Percentiles rank a stretch among this genome's conserved stretches.
Conservation (phyloP, 2,329 filamentous ascomycete species). For the Ophiostoma triangulosporum region DNA sequence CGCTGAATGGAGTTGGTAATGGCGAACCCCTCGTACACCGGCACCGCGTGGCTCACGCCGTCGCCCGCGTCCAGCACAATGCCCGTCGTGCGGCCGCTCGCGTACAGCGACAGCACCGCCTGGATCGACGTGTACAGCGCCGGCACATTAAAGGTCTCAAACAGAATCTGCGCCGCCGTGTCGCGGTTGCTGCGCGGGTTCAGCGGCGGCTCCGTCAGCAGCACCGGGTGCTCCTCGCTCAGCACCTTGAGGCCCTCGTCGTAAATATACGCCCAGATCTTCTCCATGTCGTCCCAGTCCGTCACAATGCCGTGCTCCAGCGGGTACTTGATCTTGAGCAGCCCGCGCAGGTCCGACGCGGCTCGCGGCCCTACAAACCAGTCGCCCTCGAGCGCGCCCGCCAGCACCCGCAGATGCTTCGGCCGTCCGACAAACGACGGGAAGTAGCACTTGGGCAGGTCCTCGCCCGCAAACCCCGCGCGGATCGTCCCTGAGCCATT, state of each 20-base stretch:
- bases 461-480: slow-evolving; percentile 91
- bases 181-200: slow-evolving; percentile 95
- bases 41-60: slow-evolving; percentile 91
- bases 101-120: slow-evolving; percentile 89
- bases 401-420: slow-evolving; percentile 87
- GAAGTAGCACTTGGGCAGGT: slow-evolving; percentile 92
- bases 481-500: slow-evolving; percentile 97
- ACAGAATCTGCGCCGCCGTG: slow-evolving; percentile 90
- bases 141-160: slow-evolving; percentile 97
- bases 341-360: slow-evolving; percentile 76
- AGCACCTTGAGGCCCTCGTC: slow-evolving; percentile 90
- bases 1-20: slow-evolving; percentile 90
- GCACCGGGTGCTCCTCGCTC: slow-evolving; percentile 96
- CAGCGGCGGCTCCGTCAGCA: slow-evolving; percentile 88
- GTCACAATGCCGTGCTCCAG: slow-evolving; percentile 97
- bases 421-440: slow-evolving; percentile 93
- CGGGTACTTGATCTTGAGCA: slow-evolving; percentile 92
- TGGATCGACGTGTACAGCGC: slow-evolving; percentile 95
- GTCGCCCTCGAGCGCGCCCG: slow-evolving; percentile 92
- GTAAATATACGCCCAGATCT: slow-evolving; percentile 98
- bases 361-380: slow-evolving; percentile 88
- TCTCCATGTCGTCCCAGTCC: slow-evolving; percentile 99
- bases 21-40: slow-evolving; percentile 94
- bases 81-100: slow-evolving; percentile 87
- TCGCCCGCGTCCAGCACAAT: slow-evolving; percentile 93